Percentiles rank a stretch among this genome's conserved stretches.
These are phyloP conservation scores for Mycena chlorophos DNA, from an alignment of 768 basidiomycete species.

Conservation along the genomic window DNA sequence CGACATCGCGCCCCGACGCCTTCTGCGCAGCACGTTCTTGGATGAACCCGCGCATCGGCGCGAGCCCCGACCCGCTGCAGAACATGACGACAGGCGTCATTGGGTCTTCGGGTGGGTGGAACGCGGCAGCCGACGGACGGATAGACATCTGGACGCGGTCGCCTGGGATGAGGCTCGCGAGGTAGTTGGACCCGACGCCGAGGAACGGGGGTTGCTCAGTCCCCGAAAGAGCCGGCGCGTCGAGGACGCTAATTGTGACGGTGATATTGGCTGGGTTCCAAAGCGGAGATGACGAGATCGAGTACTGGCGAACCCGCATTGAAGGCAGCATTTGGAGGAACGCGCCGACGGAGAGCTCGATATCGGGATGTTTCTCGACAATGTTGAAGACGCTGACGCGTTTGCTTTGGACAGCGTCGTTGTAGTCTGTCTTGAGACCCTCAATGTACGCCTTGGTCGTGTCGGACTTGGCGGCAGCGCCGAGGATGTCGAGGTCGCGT, in stretches of 20 bases:
- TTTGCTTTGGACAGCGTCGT: conserved; percentile 34
- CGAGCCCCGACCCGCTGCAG: conserved; percentile 48
- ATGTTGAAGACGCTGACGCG: conserved; percentile 44
- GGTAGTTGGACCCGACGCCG: conserved; percentile 49
- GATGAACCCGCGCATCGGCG: conserved; percentile 53
- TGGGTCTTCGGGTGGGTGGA: conserved; percentile 44
- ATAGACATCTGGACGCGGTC: conserved; percentile 45
- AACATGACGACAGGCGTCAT: conserved; percentile 44
- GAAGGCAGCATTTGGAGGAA: conserved; percentile 45
- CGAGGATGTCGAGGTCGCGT: conserved; percentile 38
- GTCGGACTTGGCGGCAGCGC: conserved; percentile 26
- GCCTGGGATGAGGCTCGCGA: conserved; percentile 40
- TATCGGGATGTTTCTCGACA: conserved; percentile 37
- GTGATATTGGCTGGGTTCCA: conserved; percentile 43
- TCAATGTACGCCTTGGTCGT: conserved; percentile 31
- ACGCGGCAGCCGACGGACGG: conserved; percentile 38
- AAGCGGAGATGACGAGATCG: conserved; percentile 50
- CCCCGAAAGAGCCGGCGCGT: conserved; percentile 38
- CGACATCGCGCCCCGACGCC: conserved; percentile 42
- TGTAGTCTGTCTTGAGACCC: conserved; percentile 32
- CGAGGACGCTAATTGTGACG: conserved; percentile 47
- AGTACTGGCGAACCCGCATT: conserved; percentile 52
- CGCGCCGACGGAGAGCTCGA: conserved; percentile 37
- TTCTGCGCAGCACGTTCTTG: conserved; percentile 51
- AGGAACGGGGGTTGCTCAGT: conserved; percentile 33